These are phyloP conservation scores for Microsporum audouinii DNA, from an alignment of 2,329 filamentous ascomycete species.

Conservation along the genomic window DNA sequence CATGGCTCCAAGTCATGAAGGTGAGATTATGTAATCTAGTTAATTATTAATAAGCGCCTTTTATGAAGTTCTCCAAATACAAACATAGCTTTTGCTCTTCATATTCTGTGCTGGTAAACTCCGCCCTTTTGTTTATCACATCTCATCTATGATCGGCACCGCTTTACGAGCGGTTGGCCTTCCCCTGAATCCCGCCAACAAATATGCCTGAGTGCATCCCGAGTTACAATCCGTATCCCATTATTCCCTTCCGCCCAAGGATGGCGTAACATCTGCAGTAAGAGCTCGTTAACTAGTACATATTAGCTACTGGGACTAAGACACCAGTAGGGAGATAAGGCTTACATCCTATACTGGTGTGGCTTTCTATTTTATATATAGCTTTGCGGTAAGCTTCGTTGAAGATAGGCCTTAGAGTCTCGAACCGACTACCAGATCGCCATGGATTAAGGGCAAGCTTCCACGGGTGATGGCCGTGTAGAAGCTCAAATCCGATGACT, in stretches of 20 bases:
- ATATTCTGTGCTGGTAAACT: too few relatives aligned
- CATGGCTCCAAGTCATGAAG: too few relatives aligned
- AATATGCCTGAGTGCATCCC: not conserved
- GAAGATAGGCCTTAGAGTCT: not conserved
- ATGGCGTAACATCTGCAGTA: not conserved
- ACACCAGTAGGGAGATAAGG: not conserved
- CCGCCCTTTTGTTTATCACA: too few relatives aligned
- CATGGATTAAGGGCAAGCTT: conserved; percentile 4
- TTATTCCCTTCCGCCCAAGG: not conserved
- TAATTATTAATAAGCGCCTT: too few relatives aligned
- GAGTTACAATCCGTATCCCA: not conserved
- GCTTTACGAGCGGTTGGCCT: not conserved
- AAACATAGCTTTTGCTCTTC: too few relatives aligned
- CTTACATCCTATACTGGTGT: not conserved
- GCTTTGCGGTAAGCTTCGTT: not conserved
- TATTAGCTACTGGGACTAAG: not conserved
- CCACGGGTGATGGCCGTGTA: not conserved
- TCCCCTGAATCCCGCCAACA: not conserved
- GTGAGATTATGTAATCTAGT: too few relatives aligned
- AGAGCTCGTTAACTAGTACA: not conserved
- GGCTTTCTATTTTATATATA: not conserved
- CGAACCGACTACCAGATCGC: not conserved
- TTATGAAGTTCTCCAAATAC: too few relatives aligned
- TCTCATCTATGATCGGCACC: not conserved
- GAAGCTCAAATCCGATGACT: not conserved